Evolutionary conservation across 768 basidiomycete species (phyloP), one percentile per base, ranked within the genome.

Genomic region (Mycena vitilis): DNA sequence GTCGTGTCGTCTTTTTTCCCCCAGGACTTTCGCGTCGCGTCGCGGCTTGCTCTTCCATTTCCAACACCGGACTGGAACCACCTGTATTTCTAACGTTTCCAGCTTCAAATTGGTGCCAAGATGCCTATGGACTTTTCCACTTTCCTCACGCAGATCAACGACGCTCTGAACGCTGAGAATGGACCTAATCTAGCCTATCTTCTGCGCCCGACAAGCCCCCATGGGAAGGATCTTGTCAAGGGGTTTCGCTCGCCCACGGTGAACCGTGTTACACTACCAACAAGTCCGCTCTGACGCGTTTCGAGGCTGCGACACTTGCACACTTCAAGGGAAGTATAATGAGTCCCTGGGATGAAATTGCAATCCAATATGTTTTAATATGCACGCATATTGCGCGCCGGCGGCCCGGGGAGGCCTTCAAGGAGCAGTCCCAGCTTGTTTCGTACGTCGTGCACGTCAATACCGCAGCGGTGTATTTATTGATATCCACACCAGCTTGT

Each of bases 271-370:
- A 72, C 74, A 65, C 59, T 11, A 61, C 72, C 30, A 42, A 44
- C 10, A 51, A 37, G 52, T 25, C 48, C 45, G 15, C 45, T 22
- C 51, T 61, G 37, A 63, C 20, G 61, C 53, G 52, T 68, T 68
- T 56, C 36, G 51, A 75, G 71, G 62, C 59, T 55, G 74, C 75
- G 25, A 78, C 79, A 18, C 75, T 87, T 60, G 78, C 78, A 47
- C 74, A 73, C 42, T 92, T 91, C 73, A 84, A 89, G 73, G 91
- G 88, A 12, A 85, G 85, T 61, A 87, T 95, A 75, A 84, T 87
- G 63, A 81, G 78, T 54, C 95, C 95, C 8, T 96, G 94, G 93
- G 93, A 94, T 69, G 94, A 95, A 60, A 91, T 96, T 72, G 89
- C 92, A 10, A 87, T 95, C 56, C 90, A 93, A 75, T 95, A 95